A percentile compares a stretch with the other conserved stretches of the same genome.
These are phyloP conservation scores for Yamagishiella unicocca DNA, from an alignment of 139 green algal species.

Conservation along the genomic window DNA sequence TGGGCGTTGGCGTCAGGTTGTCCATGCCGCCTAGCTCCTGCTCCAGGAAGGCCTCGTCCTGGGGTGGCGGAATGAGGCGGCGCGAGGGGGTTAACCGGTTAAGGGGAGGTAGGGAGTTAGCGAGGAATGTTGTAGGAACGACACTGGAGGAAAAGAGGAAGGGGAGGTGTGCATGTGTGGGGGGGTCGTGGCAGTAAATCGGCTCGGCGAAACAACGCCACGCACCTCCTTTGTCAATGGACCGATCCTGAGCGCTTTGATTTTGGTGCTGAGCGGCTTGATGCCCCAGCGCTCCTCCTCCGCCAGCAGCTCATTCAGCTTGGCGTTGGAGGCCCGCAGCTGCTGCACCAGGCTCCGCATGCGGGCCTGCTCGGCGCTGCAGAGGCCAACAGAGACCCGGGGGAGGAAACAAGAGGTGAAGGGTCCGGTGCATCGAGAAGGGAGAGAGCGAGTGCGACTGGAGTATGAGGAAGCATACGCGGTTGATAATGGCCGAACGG, in stretches of 20 bases:
- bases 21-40: conserved; percentile 39
- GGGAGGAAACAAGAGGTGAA: background rate
- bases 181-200: too few species aligned
- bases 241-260: conserved; percentile 1
- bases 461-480: background rate
- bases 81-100: background rate
- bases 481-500: background rate
- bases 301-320: conserved; percentile 22
- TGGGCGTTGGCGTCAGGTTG: background rate
- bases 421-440: background rate
- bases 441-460: background rate
- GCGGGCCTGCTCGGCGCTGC: conserved; percentile 32
- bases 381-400: background rate
- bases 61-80: background rate
- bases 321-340: conserved; percentile 23
- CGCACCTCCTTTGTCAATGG: conserved; percentile 45
- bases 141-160: background rate
- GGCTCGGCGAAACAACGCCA: background rate
- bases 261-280: background rate
- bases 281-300: conserved; percentile 11
- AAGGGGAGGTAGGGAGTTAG: background rate
- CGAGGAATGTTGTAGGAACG: background rate
- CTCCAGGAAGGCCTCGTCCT: conserved; percentile 44
- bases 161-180: background rate
- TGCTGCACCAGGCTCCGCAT: conserved; percentile 39